phyloP scores from a whole-genome alignment of 345 rosid species.

The Boechera stricta region DNA sequence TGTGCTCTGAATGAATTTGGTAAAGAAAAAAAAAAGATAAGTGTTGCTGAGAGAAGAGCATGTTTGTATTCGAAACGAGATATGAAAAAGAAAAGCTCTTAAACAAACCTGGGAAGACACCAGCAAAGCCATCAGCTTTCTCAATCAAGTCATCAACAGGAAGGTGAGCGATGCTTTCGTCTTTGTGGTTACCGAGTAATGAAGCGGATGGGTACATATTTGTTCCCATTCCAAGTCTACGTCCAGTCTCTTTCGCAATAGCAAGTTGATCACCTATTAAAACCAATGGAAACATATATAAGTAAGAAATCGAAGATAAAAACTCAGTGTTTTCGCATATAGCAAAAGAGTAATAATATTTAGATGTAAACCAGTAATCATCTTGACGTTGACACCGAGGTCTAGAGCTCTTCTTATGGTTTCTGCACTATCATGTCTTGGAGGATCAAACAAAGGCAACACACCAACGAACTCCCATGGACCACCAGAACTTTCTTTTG shows the following conservation, averaged over 20 bases:
- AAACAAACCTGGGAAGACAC: constrained; percentile 87
- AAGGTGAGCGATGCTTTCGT: constrained; percentile 62
- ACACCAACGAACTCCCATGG: constrained; percentile 89
- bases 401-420: constrained; percentile 87
- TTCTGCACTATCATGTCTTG: constrained; percentile 98
- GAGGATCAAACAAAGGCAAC: constrained; percentile 81
- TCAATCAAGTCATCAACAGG: constrained; percentile 88
- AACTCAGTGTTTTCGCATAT: neutral
- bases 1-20: constrained; percentile 63
- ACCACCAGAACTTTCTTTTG: constrained; percentile 70
- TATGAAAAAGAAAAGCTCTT: neutral
- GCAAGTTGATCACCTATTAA: constrained; percentile 51
- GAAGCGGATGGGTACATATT: constrained; percentile 96
- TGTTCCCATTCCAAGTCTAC: constrained; percentile 94
- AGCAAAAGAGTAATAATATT: neutral
- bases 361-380: constrained; percentile 75
- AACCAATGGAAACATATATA: neutral
- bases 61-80: neutral
- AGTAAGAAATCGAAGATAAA: neutral
- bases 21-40: neutral
- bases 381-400: constrained; percentile 95
- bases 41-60: neutral
- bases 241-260: constrained; percentile 94
- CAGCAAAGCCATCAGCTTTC: constrained; percentile 94
- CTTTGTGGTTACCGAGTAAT: constrained; percentile 77